phyloP scores from a whole-genome alignment of 768 basidiomycete genomes.

The Boletus patriciae region DNA sequence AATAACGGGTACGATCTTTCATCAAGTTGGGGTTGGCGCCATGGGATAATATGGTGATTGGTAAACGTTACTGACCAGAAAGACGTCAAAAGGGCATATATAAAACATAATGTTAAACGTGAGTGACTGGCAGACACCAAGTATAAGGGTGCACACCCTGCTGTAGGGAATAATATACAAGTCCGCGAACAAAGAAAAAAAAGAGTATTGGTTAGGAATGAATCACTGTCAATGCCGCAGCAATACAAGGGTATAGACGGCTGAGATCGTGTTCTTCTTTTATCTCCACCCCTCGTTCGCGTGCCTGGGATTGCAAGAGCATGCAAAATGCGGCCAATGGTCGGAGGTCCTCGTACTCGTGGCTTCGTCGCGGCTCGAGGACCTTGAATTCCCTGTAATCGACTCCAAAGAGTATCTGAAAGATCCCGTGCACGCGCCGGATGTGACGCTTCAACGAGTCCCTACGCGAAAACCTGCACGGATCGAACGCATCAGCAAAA shows the following conservation, averaged over 20 bases:
- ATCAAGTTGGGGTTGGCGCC: no score
- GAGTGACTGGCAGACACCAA: no score
- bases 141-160: neutral
- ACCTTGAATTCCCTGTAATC: neutral
- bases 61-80: no score
- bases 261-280: neutral
- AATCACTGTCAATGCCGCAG: neutral
- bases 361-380: neutral
- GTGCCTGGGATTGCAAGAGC: neutral
- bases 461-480: slow-evolving; percentile 4
- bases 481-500: neutral
- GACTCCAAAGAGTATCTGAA: neutral
- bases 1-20: no score
- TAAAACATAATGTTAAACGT: no score
- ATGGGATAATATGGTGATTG: no score
- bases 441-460: slow-evolving; percentile 13
- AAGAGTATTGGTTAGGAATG: neutral
- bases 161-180: neutral
- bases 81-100: neutral
- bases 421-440: fast-evolving
- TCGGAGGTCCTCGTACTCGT: neutral
- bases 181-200: neutral
- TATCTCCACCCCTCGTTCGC: neutral
- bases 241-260: neutral
- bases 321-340: neutral